These are phyloP conservation scores for Thielaviopsis musarum DNA, from an alignment of 2,329 filamentous ascomycete species.

Conservation along the genomic window DNA sequence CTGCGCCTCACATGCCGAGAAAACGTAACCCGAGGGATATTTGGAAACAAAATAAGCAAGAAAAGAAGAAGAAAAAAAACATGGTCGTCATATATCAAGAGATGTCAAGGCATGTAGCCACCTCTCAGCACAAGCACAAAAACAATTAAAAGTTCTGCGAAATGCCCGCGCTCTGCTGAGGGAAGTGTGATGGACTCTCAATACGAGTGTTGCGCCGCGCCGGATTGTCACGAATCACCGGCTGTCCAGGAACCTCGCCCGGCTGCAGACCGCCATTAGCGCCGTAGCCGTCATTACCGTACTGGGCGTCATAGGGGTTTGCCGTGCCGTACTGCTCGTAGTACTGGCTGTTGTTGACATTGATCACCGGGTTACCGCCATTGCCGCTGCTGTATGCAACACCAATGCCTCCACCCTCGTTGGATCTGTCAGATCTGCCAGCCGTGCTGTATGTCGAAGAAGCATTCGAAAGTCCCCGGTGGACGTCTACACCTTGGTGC, in stretches of 20 bases:
- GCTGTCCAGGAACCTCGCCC: slow-evolving; percentile 38
- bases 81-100: background rate
- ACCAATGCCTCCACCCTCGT: slow-evolving; percentile 26
- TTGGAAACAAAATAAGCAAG: background rate
- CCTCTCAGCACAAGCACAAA: background rate
- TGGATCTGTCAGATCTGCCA: slow-evolving; percentile 54
- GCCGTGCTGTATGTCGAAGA: slow-evolving; percentile 88
- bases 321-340: slow-evolving; percentile 23
- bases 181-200: slow-evolving; percentile 75
- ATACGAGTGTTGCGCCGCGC: slow-evolving; percentile 89
- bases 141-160: slow-evolving; percentile 75
- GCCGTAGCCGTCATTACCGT: background rate
- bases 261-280: slow-evolving; percentile 13
- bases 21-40: no score
- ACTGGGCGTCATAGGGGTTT: slow-evolving; percentile 9
- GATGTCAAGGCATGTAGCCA: background rate
- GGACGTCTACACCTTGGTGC: slow-evolving; percentile 41
- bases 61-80: background rate
- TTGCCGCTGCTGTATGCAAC: slow-evolving; percentile 31
- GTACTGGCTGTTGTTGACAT: slow-evolving; percentile 24
- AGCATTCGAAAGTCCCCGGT: slow-evolving; percentile 82
- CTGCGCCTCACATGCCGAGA: no score
- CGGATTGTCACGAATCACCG: slow-evolving; percentile 83
- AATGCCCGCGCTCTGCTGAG: slow-evolving; percentile 86
- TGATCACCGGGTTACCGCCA: background rate